Percentiles rank a stretch among this genome's conserved stretches.
Conservation (phyloP, 495 filamentous ascomycete species). For the Penicillium nucicola region DNA sequence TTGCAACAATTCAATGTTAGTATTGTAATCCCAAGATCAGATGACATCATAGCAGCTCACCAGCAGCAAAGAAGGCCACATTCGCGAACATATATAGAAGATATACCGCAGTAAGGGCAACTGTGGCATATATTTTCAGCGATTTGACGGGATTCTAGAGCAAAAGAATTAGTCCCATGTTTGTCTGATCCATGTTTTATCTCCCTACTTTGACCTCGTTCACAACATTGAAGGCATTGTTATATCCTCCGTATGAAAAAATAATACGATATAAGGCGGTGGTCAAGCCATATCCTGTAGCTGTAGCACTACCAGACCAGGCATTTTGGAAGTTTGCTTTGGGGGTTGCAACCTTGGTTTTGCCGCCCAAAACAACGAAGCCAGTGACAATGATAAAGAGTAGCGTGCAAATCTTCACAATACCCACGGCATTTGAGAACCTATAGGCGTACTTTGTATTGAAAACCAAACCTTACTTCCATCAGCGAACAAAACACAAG, state of each 20-base stretch:
- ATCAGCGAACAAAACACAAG: background rate
- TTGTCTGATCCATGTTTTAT: conserved; percentile 14
- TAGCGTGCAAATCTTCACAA: conserved; percentile 40
- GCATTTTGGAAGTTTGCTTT: conserved; percentile 49
- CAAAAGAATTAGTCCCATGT: conserved; percentile 9
- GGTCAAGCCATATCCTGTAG: conserved; percentile 43
- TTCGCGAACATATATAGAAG: conserved; percentile 52
- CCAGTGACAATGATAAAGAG: conserved; percentile 53
- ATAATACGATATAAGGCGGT: conserved; percentile 52
- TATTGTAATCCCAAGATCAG: background rate
- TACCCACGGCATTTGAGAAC: conserved; percentile 6
- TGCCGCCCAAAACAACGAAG: conserved; percentile 50
- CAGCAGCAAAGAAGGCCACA: conserved; percentile 50
- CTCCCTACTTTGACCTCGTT: conserved; percentile 49
- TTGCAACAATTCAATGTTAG: background rate
- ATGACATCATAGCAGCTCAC: conserved; percentile 29
- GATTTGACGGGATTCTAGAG: background rate
- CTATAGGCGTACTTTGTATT: conserved; percentile 23
- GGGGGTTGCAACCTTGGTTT: conserved; percentile 44
- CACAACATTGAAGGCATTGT: conserved; percentile 55
- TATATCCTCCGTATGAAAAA: conserved; percentile 51
- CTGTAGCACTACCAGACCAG: conserved; percentile 35
- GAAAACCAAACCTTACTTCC: conserved; percentile 18
- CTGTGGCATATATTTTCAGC: conserved; percentile 18
- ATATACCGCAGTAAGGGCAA: conserved; percentile 36